Conservation (phyloP, 2,329 filamentous ascomycete genomes). For the Paecilomyces sp. region DNA sequence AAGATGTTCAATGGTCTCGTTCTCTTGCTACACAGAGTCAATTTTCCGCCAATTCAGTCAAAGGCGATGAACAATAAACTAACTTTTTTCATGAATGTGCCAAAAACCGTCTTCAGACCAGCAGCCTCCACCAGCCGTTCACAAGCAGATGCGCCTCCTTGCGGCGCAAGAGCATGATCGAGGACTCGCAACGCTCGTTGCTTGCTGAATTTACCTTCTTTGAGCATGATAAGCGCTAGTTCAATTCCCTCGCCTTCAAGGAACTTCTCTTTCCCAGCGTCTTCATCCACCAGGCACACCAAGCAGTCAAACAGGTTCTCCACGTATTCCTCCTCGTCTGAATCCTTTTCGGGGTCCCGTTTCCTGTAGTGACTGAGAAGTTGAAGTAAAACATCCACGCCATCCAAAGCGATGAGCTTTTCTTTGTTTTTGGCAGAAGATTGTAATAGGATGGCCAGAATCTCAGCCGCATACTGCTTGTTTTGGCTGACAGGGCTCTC, state of each 20-base stretch:
- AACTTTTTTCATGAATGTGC: constrained; percentile 75
- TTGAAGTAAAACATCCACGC: constrained; percentile 73
- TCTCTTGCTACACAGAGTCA: constrained; percentile 47
- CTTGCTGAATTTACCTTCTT: constrained; percentile 79
- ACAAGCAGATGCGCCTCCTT: constrained; percentile 57
- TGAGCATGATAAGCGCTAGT: constrained; percentile 83
- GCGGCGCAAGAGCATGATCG: constrained; percentile 68
- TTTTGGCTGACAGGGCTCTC: constrained; percentile 74
- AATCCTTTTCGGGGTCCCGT: constrained; percentile 75
- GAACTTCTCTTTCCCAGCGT: constrained; percentile 70
- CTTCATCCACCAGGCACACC: constrained; percentile 70
- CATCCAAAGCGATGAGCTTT: constrained; percentile 58
- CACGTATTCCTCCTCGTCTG: constrained; percentile 88
- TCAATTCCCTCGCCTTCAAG: constrained; percentile 88
- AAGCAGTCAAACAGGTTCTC: constrained; percentile 88
- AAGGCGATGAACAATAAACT: not conserved
- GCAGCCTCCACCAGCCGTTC: constrained; percentile 72
- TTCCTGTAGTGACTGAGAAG: constrained; percentile 78
- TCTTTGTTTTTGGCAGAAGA: constrained; percentile 59
- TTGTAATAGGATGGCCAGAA: constrained; percentile 83
- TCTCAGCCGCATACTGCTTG: constrained; percentile 89
- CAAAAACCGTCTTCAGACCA: constrained; percentile 78
- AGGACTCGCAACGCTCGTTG: constrained; percentile 69
- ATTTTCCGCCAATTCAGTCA: not conserved
- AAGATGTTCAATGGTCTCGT: constrained; percentile 66